A percentile compares a stretch with the other conserved stretches of the same genome.
Conservation (phyloP, 177 flowering plant species). For the Vitis hybrid region DNA sequence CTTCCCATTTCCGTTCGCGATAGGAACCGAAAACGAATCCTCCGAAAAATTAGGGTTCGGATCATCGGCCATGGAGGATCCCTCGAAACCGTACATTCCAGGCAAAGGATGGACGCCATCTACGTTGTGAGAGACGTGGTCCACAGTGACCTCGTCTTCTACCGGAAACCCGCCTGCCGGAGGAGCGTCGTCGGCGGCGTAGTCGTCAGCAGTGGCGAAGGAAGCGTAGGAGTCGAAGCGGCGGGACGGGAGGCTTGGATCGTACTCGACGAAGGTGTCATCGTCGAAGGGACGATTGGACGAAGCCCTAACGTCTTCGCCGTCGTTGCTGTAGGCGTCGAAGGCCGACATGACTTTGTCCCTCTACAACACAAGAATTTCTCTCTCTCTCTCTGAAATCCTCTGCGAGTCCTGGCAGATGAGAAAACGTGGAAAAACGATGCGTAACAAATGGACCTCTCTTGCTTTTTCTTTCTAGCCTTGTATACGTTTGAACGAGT, state of each 20-base stretch:
- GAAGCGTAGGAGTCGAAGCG: constrained; percentile 37
- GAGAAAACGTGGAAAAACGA: not conserved
- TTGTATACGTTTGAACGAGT: too few species aligned
- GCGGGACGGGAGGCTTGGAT: constrained; percentile 38
- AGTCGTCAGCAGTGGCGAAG: constrained; percentile 28
- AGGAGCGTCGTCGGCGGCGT: constrained; percentile 19
- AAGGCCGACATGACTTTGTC: constrained; percentile 46
- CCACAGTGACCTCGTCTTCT: constrained; percentile 53
- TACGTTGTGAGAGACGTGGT: constrained; percentile 27
- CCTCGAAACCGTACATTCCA: constrained; percentile 40
- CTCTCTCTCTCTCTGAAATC: constrained; percentile 15
- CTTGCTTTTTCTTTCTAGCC: not conserved
- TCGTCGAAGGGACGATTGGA: constrained; percentile 39
- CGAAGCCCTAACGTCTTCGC: constrained; percentile 37
- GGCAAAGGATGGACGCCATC: constrained; percentile 27
- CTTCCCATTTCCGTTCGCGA: constrained; percentile 62
- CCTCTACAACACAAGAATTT: not conserved
- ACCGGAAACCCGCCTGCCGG: constrained; percentile 13
- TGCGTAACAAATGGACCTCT: not conserved
- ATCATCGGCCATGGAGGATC: constrained; percentile 15
- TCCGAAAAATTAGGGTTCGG: constrained; percentile 25
- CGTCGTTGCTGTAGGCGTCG: constrained; percentile 65
- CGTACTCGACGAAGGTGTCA: constrained; percentile 49
- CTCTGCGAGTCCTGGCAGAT: not conserved
- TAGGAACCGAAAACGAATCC: constrained; percentile 46